phyloP scores from a whole-genome alignment of 441 rosid species.

The Flueggea neowawraea region DNA sequence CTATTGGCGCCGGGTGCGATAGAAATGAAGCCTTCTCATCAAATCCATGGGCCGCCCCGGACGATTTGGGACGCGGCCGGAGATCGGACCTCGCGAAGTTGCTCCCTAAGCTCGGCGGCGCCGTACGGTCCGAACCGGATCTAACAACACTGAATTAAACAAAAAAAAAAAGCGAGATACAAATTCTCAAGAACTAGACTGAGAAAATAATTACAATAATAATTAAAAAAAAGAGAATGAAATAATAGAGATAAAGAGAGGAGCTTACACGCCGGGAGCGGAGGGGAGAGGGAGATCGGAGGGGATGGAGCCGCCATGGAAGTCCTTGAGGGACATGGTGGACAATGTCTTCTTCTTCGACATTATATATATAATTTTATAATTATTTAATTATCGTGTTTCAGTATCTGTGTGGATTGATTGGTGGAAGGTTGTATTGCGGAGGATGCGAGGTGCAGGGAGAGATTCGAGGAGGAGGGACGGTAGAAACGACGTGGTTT shows the following conservation, averaged over 20 bases:
- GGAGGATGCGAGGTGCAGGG: too few species aligned
- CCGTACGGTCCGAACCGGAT: slow-evolving; percentile 13
- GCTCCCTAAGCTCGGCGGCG: slow-evolving; percentile 11
- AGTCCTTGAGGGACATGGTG: slow-evolving; percentile 25
- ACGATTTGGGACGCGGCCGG: slow-evolving; percentile 23
- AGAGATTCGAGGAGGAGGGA: too few species aligned
- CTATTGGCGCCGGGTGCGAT: slow-evolving; percentile 14
- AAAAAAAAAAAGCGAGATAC: neutral
- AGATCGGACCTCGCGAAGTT: slow-evolving; percentile 19
- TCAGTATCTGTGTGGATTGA: too few species aligned
- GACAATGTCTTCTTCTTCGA: slow-evolving; percentile 26
- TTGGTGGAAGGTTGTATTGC: too few species aligned
- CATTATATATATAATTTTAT: slow-evolving; percentile 4
- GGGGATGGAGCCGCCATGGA: slow-evolving; percentile 26
- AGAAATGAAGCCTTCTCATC: slow-evolving; percentile 22
- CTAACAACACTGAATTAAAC: slow-evolving; percentile 11
- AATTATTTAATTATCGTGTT: too few species aligned
- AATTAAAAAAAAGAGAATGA: neutral
- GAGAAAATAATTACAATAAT: too few species aligned
- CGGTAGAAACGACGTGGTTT: too few species aligned
- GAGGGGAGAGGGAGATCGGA: slow-evolving; percentile 22
- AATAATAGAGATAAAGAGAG: neutral
- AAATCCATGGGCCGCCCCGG: slow-evolving; percentile 11
- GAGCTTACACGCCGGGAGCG: slow-evolving; percentile 19
- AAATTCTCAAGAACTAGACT: neutral